phyloP scores from a whole-genome alignment of 2,329 filamentous ascomycete species.

The Claviceps spartinae region DNA sequence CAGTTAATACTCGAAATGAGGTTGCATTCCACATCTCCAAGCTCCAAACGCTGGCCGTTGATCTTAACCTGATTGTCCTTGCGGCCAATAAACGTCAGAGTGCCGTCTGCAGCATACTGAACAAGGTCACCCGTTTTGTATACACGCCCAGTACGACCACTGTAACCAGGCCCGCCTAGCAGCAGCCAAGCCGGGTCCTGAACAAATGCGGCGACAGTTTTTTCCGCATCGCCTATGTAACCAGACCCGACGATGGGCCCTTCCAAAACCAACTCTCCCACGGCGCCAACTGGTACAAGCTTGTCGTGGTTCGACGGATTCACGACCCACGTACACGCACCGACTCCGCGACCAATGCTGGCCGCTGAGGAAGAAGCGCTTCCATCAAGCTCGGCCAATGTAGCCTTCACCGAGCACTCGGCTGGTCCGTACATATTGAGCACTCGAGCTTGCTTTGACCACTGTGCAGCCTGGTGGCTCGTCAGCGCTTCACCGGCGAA shows the following conservation, averaged over 20 bases:
- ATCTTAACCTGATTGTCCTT: conserved; percentile 44
- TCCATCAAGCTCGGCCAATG: not conserved
- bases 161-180: conserved; percentile 12
- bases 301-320: conserved; percentile 9
- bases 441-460: conserved; percentile 10
- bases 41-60: conserved; percentile 23
- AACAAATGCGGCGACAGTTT: conserved; percentile 10
- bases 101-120: conserved; percentile 18
- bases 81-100: conserved; percentile 29
- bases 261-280: conserved; percentile 17
- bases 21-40: conserved; percentile 5
- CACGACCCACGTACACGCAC: conserved; percentile 13
- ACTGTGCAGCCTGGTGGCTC: not conserved
- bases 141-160: conserved; percentile 3
- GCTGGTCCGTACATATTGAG: conserved; percentile 9
- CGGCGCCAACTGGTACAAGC: conserved; percentile 10
- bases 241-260: conserved; percentile 13
- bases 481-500: conserved; percentile 4
- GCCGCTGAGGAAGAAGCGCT: not conserved
- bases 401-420: conserved; percentile 6
- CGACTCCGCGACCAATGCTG: conserved; percentile 5
- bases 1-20: not conserved
- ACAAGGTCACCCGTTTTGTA: conserved; percentile 14
- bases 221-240: conserved; percentile 11
- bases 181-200: conserved; percentile 14